Conservation (phyloP, 1,139 yeast genomes). For the Lodderomyces margitis region DNA sequence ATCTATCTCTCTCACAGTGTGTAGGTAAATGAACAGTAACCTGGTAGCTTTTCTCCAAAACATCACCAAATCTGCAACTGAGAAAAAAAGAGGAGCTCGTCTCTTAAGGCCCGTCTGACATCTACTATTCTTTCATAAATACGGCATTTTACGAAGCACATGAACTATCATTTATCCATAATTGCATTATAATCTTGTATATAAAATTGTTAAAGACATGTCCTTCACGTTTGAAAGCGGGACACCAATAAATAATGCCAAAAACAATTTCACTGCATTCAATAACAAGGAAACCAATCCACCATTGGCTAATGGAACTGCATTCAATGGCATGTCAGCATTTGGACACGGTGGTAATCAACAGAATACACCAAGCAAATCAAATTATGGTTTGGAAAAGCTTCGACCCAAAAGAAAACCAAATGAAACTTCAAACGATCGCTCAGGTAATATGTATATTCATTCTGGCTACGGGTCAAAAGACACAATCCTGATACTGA, state of each 20-base stretch:
- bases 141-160: background rate
- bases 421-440: background rate
- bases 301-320: slow-evolving; percentile 10
- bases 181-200: slow-evolving; percentile 4
- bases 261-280: background rate
- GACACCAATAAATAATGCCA: background rate
- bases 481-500: background rate
- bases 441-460: too few species aligned
- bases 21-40: too few species aligned
- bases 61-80: background rate
- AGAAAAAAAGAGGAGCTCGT: too few species aligned
- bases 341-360: slow-evolving; percentile 18
- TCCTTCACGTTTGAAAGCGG: slow-evolving; percentile 25
- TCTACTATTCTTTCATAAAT: background rate
- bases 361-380: background rate
- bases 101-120: too few species aligned
- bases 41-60: background rate
- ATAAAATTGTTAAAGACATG: slow-evolving; percentile 3
- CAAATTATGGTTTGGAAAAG: background rate
- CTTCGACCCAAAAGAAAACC: background rate
- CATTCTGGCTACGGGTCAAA: too few species aligned
- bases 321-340: slow-evolving; percentile 9
- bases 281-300: slow-evolving; percentile 15
- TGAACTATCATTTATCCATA: background rate
- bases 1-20: too few species aligned